phyloP scores from a whole-genome alignment of 1,139 yeast species.

The Kodamaea suecica region DNA sequence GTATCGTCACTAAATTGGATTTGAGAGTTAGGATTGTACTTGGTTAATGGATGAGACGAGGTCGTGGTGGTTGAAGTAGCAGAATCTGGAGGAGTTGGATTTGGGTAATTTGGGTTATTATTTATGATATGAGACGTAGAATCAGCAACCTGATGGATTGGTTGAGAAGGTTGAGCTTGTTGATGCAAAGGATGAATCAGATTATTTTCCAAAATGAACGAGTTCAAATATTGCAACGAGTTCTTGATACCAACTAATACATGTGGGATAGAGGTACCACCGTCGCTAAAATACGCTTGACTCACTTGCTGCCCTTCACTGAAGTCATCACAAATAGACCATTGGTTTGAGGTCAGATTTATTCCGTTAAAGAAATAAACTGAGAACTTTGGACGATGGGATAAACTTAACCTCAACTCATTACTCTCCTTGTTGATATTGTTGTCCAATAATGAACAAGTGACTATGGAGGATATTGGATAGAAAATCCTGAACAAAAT shows the following conservation, averaged over 20 bases:
- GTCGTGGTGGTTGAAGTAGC: constrained; percentile 5
- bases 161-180: constrained; percentile 6
- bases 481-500: constrained; percentile 69
- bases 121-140: constrained; percentile 1
- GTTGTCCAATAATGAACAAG: constrained; percentile 49
- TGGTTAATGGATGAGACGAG: constrained; percentile 8
- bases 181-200: constrained; percentile 8
- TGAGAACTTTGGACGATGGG: constrained; percentile 70
- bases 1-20: constrained; percentile 16
- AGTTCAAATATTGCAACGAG: constrained; percentile 52
- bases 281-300: constrained; percentile 57
- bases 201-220: constrained; percentile 48
- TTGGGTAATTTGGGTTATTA: constrained; percentile 10
- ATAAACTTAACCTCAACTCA: constrained; percentile 51
- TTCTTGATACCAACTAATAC: constrained; percentile 51
- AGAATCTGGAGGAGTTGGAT: constrained; percentile 14
- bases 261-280: constrained; percentile 51
- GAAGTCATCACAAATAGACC: constrained; percentile 82
- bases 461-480: constrained; percentile 49
- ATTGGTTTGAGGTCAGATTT: constrained; percentile 56
- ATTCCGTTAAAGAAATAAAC: constrained; percentile 61
- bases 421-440: constrained; percentile 41
- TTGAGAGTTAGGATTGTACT: constrained; percentile 14
- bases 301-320: constrained; percentile 79
- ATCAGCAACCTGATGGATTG: background rate